Evolutionary conservation across 176 grass and related monocot species (phyloP).

Genomic region (Triticum dicoccoides): DNA sequence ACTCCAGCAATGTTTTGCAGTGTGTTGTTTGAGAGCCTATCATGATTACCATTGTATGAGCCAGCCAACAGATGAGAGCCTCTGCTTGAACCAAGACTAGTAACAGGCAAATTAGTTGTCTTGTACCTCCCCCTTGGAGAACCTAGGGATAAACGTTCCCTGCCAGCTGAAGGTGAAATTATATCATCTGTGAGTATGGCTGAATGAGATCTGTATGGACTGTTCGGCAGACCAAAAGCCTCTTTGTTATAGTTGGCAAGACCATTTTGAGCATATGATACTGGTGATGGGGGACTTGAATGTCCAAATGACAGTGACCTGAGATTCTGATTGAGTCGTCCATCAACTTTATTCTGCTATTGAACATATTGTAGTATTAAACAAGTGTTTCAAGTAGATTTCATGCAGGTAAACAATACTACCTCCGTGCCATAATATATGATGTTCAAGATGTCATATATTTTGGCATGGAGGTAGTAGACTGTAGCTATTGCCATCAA

Average conservation of each 20-base stretch:
- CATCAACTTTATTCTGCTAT: conserved; percentile 67
- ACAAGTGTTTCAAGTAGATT: conserved; percentile 23
- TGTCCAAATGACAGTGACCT: conserved; percentile 68
- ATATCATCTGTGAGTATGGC: conserved; percentile 48
- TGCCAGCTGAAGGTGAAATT: conserved; percentile 57
- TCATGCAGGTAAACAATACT: conserved; percentile 19
- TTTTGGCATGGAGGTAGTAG: neutral
- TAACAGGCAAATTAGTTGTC: conserved; percentile 42
- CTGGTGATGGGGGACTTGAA: conserved; percentile 60
- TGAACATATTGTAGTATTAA: conserved; percentile 33
- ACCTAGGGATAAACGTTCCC: conserved; percentile 54
- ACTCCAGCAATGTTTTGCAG: conserved; percentile 45
- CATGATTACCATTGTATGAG: conserved; percentile 55
- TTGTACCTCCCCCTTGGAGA: conserved; percentile 61
- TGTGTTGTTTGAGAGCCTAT: conserved; percentile 46
- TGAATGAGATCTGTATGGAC: conserved; percentile 53
- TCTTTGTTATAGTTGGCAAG: conserved; percentile 53
- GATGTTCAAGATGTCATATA: no score
- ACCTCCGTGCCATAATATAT: no score
- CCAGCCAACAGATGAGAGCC: conserved; percentile 57
- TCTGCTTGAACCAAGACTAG: conserved; percentile 79
- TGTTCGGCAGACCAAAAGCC: conserved; percentile 37
- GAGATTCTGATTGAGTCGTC: conserved; percentile 55
- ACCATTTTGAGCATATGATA: conserved; percentile 56
- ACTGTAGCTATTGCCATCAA: conserved; percentile 9